Evolutionary conservation across 306 rosid genomes (phyloP).

Genomic region (Cucumis melo): DNA sequence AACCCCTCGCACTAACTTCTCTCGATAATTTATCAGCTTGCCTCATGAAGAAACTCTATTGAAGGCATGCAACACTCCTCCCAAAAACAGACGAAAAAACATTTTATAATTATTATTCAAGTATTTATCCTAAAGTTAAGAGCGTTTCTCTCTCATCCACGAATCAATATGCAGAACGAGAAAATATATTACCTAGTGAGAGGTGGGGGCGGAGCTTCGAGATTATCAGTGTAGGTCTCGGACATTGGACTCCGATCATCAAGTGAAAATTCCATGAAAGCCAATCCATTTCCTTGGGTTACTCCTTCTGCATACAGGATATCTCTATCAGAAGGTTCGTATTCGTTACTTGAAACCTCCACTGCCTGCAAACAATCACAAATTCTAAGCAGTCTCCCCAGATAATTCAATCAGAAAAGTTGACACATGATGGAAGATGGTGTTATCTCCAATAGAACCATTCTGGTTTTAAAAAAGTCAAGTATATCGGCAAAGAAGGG

Average conservation of each 20-base stretch:
- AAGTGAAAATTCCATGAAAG: constrained; percentile 88
- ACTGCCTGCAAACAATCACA: constrained; percentile 54
- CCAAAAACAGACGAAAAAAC: background rate
- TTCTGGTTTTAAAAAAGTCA: background rate
- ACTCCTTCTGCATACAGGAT: constrained; percentile 96
- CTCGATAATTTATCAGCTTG: background rate
- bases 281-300: constrained; percentile 91
- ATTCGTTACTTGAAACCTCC: constrained; percentile 92
- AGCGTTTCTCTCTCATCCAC: background rate
- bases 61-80: background rate
- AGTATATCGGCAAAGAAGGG: background rate
- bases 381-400: background rate
- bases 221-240: constrained; percentile 63
- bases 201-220: constrained; percentile 65
- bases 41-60: background rate
- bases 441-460: background rate
- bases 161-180: background rate
- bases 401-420: background rate
- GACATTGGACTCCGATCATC: constrained; percentile 84
- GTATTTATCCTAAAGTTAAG: background rate
- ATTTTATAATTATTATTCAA: background rate
- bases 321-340: constrained; percentile 90
- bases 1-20: background rate
- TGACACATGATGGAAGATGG: background rate
- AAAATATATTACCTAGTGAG: constrained; percentile 47